Evolutionary conservation across 2,329 filamentous ascomycete genomes (phyloP), one percentile per base, ranked within the genome.

Genomic region (Hirsutella thompsonii): DNA sequence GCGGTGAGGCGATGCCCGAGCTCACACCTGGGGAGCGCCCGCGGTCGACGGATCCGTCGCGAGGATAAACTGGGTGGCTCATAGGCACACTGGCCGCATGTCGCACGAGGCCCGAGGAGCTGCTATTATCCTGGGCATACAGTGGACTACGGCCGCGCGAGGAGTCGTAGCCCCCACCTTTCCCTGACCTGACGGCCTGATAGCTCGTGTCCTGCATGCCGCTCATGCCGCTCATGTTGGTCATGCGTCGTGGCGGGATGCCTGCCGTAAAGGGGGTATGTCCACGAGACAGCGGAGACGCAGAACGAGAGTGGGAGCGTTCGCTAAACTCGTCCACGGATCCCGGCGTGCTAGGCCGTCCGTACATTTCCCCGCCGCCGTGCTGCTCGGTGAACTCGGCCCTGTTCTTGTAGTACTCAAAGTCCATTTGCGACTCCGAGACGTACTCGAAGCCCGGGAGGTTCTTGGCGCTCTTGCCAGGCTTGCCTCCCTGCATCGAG

Each of bases 341-440:
- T 11, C 69, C 67, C 0, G 80, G 79, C 0, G 80, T 83, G 16
- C 70, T 74, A 0, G 79, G 73, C 1, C 81, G 69, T 14, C 81
- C 82, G 46, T 75, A 81, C 6, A 81, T 66, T 26, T 76, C 74
- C 19, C 83, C 83, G 5, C 83, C 88, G n/a, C 87, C 87, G 49
- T 88, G 83, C 41, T 92, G 85, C 10, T 88, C 81, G 2, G 79
- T 79, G 61, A 96, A 95, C 50, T 95, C 90, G 2, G 84, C 75
- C 1, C 87, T 74, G 59, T 94, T 82, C 62, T 94, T 95, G 70
- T 81, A 96, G 62, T 87, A 90, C 45, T 87, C 80, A 56, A 93
- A 94, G 57, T 94, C 88, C 60, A 94, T 80, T 38, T 87, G 79
- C 41, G 74, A 74, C 52, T 96, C 90, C 0, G 84, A 79, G 0